Conservation (phyloP, 2,329 filamentous ascomycete species). For the Pseudocercospora pini-densiflorae region DNA sequence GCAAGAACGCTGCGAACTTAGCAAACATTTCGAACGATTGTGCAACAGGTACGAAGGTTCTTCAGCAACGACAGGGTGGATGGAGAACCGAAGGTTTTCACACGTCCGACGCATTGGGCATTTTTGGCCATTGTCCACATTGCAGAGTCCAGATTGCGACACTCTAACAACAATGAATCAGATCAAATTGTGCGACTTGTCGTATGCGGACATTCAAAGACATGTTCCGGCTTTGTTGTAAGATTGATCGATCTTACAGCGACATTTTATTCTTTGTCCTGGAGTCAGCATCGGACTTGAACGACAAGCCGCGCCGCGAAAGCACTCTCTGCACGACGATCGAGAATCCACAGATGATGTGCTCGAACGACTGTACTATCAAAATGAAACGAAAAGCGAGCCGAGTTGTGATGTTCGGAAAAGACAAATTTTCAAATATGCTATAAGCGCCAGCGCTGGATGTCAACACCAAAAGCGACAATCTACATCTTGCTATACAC, state of each 20-base stretch:
- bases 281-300: background rate
- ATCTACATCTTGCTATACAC: conserved; percentile 10
- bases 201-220: background rate
- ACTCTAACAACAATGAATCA: background rate
- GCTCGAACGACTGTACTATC: background rate
- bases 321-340: too few relatives aligned
- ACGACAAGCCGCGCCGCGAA: background rate
- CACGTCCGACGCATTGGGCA: background rate
- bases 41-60: background rate
- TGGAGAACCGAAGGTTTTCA: background rate
- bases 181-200: background rate
- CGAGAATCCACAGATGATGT: too few relatives aligned
- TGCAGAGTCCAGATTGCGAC: background rate
- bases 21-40: background rate
- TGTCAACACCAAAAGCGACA: conserved; percentile 5
- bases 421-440: background rate
- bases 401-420: background rate
- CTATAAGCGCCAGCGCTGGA: conserved; percentile 1
- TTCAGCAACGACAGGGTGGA: background rate
- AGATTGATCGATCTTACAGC: background rate
- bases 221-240: background rate
- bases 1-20: background rate
- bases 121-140: background rate
- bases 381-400: background rate
- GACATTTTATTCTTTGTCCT: background rate